Conservation (phyloP, 495 filamentous ascomycete species). For the Daldinia grandis region DNA sequence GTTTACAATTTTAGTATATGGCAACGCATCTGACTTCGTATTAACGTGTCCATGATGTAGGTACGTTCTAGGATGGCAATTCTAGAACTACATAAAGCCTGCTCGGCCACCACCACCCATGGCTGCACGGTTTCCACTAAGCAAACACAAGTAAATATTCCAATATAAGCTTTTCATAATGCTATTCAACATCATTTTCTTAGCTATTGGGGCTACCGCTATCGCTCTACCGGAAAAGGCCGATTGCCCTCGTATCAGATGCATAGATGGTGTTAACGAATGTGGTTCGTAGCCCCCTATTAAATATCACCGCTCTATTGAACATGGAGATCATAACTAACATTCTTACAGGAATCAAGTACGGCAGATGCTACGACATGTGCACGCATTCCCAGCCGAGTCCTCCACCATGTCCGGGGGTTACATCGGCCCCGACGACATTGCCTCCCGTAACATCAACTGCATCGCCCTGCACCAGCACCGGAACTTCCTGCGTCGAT, state of each 20-base stretch:
- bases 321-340: neutral
- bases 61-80: conserved; percentile 9
- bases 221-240: conserved; percentile 15
- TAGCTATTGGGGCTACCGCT: conserved; percentile 18
- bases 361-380: conserved; percentile 32
- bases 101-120: neutral
- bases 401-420: conserved; percentile 26
- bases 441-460: conserved; percentile 5
- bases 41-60: conserved; percentile 7
- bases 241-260: conserved; percentile 23
- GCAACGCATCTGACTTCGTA: conserved; percentile 29
- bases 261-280: conserved; percentile 27
- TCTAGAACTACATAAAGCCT: conserved; percentile 18
- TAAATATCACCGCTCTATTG: neutral
- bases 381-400: conserved; percentile 26
- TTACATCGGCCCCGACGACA: neutral
- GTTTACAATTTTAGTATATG: conserved; percentile 20
- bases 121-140: neutral
- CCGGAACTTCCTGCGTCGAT: conserved; percentile 39
- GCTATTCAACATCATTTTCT: conserved; percentile 24
- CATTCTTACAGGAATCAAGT: conserved; percentile 28
- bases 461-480: conserved; percentile 29
- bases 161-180: conserved; percentile 5
- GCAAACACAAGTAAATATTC: neutral
- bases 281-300: conserved; percentile 18